Percentiles rank a stretch among this genome's conserved stretches.
phyloP scores from a whole-genome alignment of 192 early-diverging fungal genomes.

The Backusella mclennaniae region DNA sequence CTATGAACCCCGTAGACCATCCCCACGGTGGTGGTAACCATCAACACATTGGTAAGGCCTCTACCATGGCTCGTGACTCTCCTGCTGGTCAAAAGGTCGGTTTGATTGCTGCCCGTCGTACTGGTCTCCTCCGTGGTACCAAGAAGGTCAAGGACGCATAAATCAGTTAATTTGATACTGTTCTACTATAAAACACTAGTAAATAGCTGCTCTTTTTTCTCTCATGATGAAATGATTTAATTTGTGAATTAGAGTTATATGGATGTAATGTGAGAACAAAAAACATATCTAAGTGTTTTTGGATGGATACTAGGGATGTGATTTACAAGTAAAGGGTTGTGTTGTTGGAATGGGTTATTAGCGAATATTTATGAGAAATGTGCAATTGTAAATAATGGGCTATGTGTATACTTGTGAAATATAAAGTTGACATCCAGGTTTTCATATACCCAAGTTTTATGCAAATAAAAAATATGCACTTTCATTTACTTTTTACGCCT shows the following conservation, averaged over 20 bases:
- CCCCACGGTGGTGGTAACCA: slow-evolving; percentile 99
- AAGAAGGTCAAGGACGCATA: slow-evolving; percentile 83
- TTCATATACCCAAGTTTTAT: background rate
- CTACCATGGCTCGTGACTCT: slow-evolving; percentile 90
- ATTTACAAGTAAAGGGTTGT: background rate
- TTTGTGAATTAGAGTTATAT: background rate
- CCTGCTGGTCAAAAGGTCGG: slow-evolving; percentile 96
- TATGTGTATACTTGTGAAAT: background rate
- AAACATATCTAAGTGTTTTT: background rate
- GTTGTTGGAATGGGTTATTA: background rate
- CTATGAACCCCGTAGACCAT: slow-evolving; percentile 98
- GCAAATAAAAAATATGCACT: background rate
- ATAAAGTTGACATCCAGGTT: background rate
- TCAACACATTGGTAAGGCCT: slow-evolving; percentile 99
- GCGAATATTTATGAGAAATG: background rate
- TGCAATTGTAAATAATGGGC: background rate
- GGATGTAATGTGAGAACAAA: background rate
- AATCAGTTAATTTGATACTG: slow-evolving; percentile 9
- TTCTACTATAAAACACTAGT: slow-evolving; percentile 67
- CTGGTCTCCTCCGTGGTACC: slow-evolving; percentile 99
- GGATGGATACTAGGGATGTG: background rate
- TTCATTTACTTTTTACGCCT: background rate
- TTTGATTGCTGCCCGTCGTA: slow-evolving; percentile 62
- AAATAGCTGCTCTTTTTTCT: slow-evolving; percentile 7
- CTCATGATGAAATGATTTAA: background rate